Base-by-base conservation (phyloP, 305 asterid species). In the Fraxinus greggii region DNA sequence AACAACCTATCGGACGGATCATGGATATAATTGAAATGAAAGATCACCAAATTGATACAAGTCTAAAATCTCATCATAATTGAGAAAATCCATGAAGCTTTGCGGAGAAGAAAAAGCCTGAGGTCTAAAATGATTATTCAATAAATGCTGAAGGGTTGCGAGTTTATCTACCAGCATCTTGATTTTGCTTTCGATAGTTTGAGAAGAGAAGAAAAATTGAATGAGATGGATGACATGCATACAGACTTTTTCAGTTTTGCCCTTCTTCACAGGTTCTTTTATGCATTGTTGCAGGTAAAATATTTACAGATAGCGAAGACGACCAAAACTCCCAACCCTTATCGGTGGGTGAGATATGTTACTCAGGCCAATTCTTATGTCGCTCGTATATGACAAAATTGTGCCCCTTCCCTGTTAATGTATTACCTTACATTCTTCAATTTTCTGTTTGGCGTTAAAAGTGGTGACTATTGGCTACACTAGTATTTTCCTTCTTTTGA, bases 321-420 rank as follows among this genome's bases (percentile, higher is more conserved):
- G 86, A 84, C 91, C 85, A 93, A 95, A 87, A 86, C 89, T 8
- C 88, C 92, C 81, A 96, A 96, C 81, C 98, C 98, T 0, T 94
- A 93, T 81, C 92, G 99, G 74, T 95, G 99, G 98, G 99, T 96
- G 89, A 90, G 98, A 89, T 94, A 96, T 45, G 99, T 94, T 54
- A 95, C 98, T 79, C 98, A 94, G 86, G 93, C 99, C 75, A 94
- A 95, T 85, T 95, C 99, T 17, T 95, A 94, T 75, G 99, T 95
- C 83, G 99, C 98, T 87, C 99, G 99, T 79, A 92, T 95, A 81
- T 94, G 92, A 92, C 19, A 63, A 63, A 8, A 61, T 23, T 4
- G 26, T n/a, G 26, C 28, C 7, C 26, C 26, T 1, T 56, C 26
- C 32, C 32, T 21, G 72, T 61, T 61, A 21, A 61, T 2, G 17